A percentile compares a stretch with the other conserved stretches of the same genome.
Conservation (phyloP, 179 eudicot species). For the Spergularia azorica region DNA sequence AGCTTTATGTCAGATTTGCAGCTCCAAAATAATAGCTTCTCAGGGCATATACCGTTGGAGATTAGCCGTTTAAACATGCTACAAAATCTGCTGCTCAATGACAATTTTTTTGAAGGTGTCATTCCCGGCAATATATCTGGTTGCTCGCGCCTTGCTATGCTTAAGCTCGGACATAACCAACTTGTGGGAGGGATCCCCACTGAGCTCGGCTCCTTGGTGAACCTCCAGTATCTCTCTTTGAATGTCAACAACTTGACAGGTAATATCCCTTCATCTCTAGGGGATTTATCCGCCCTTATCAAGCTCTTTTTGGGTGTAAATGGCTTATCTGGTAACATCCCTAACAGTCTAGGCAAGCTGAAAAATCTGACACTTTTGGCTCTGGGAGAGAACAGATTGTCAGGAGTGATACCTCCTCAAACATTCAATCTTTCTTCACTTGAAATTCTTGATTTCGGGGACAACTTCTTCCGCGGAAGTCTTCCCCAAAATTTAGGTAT, state of each 20-base stretch:
- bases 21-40: slow-evolving; percentile 5
- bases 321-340: slow-evolving; percentile 8
- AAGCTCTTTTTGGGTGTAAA: background rate
- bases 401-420: slow-evolving; percentile 10
- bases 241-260: slow-evolving; percentile 12
- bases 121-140: slow-evolving; percentile 24
- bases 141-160: slow-evolving; percentile 7
- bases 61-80: slow-evolving; percentile 15
- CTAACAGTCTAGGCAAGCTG: slow-evolving; percentile 2
- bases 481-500: slow-evolving; percentile 13
- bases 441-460: background rate
- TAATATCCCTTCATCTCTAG: slow-evolving; percentile 13
- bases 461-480: slow-evolving; percentile 2
- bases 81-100: background rate
- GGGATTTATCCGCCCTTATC: slow-evolving; percentile 15
- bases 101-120: slow-evolving; percentile 18
- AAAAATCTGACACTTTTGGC: background rate
- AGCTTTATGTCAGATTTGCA: background rate
- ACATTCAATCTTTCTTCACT: slow-evolving; percentile 13
- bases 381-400: slow-evolving; percentile 1
- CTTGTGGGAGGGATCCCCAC: slow-evolving; percentile 11
- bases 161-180: slow-evolving; percentile 42
- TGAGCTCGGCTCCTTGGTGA: slow-evolving; percentile 6
- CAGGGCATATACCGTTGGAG: background rate
- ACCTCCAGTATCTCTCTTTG: background rate